These are phyloP conservation scores for Maudiozyma saulgeensis DNA, from an alignment of 805 yeast genomes.

Conservation along the genomic window DNA sequence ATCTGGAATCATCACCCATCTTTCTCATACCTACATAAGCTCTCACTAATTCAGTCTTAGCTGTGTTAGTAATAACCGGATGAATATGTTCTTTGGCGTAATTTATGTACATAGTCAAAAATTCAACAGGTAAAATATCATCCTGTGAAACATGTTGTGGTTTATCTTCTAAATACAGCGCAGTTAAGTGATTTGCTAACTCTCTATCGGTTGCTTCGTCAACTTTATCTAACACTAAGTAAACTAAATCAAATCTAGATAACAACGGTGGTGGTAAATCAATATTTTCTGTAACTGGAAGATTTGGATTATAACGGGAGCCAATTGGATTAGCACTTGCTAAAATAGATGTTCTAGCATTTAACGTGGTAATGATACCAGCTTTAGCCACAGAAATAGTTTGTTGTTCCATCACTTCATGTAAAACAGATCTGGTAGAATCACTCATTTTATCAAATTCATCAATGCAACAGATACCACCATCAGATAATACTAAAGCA, in stretches of 20 bases:
- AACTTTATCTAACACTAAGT: constrained; percentile 83
- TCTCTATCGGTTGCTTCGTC: constrained; percentile 78
- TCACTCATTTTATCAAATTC: constrained; percentile 98
- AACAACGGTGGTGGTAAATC: constrained; percentile 94
- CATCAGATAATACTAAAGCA: constrained; percentile 91
- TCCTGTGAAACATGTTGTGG: constrained; percentile 61
- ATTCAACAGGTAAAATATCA: constrained; percentile 77
- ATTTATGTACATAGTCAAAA: constrained; percentile 79
- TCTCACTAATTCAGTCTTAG: constrained; percentile 75
- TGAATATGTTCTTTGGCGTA: constrained; percentile 81
- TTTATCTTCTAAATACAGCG: constrained; percentile 80
- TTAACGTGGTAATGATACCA: constrained; percentile 92
- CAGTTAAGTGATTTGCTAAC: constrained; percentile 82
- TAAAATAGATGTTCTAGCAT: constrained; percentile 89
- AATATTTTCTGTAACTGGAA: constrained; percentile 91
- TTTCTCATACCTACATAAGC: constrained; percentile 90
- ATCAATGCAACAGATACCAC: constrained; percentile 97
- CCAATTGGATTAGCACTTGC: constrained; percentile 98
- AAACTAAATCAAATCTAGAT: constrained; percentile 91
- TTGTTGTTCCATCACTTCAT: constrained; percentile 99
- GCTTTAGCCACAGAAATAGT: constrained; percentile 97
- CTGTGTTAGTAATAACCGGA: constrained; percentile 74
- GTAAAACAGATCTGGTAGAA: constrained; percentile 85
- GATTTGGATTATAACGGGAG: constrained; percentile 86
- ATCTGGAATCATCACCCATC: constrained; percentile 81